Conservation (phyloP, 2,329 filamentous ascomycete genomes). For the Pyrenophora teres region DNA sequence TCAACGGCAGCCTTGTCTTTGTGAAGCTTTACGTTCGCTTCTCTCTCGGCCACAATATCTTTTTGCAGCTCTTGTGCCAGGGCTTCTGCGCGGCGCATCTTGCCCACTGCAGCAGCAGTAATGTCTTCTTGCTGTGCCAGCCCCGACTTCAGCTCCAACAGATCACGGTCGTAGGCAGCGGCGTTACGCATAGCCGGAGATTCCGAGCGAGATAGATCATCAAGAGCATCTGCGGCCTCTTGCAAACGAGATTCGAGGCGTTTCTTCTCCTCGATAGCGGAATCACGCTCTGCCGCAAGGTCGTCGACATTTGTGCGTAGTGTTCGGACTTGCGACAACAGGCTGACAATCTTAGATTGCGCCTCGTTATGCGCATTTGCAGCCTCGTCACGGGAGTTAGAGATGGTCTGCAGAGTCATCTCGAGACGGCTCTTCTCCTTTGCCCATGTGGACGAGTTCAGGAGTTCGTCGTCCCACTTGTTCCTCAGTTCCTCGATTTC, state of each 20-base stretch:
- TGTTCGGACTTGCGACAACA: conserved; percentile 85
- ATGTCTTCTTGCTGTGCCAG: conserved; percentile 94
- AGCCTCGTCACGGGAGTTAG: conserved; percentile 90
- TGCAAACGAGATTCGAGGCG: conserved; percentile 81
- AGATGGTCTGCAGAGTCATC: conserved; percentile 84
- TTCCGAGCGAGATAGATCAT: conserved; percentile 83
- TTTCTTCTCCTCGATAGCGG: conserved; percentile 85
- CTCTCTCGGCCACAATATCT: conserved; percentile 84
- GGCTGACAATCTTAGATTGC: conserved; percentile 86
- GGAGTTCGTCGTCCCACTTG: conserved; percentile 97
- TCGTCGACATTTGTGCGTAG: conserved; percentile 87
- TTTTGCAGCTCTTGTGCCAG: conserved; percentile 88
- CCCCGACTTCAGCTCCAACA: conserved; percentile 84
- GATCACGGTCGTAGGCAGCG: conserved; percentile 83
- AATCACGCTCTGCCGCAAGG: conserved; percentile 80
- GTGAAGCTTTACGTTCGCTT: conserved; percentile 78
- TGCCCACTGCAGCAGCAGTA: conserved; percentile 86
- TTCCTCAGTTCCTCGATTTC: conserved; percentile 92
- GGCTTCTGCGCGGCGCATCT: conserved; percentile 94
- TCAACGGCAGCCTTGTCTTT: conserved; percentile 89
- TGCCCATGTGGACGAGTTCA: conserved; percentile 97
- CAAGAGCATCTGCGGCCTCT: conserved; percentile 85
- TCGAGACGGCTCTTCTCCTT: conserved; percentile 96
- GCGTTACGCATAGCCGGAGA: conserved; percentile 88
- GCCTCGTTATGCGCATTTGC: conserved; percentile 92